Evolutionary conservation across 805 yeast genomes (phyloP).

Genomic region (Nakazawaea molendinolei): DNA sequence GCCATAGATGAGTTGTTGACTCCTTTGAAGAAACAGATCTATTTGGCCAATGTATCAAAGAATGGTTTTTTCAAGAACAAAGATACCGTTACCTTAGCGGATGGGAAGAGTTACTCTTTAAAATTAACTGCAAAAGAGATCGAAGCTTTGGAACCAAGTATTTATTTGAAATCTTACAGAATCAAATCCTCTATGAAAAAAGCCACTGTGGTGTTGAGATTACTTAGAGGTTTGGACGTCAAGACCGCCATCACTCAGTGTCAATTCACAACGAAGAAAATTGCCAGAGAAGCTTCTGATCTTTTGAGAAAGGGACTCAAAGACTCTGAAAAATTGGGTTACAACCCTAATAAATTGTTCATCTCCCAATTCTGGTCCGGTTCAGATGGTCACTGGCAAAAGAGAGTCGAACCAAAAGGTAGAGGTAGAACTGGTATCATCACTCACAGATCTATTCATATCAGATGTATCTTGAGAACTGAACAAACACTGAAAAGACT

Average conservation of each 20-base stretch:
- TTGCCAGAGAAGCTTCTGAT: conserved; percentile 73
- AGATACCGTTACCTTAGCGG: conserved; percentile 36
- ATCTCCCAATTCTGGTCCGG: conserved; percentile 87
- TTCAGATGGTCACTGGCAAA: conserved; percentile 70
- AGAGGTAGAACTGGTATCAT: conserved; percentile 85
- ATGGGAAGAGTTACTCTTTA: conserved; percentile 48
- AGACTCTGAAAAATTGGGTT: conserved; percentile 56
- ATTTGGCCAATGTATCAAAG: conserved; percentile 48
- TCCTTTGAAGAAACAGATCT: conserved; percentile 65
- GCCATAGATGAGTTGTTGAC: conserved; percentile 53
- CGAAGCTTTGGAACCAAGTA: conserved; percentile 78
- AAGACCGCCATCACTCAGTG: conserved; percentile 85
- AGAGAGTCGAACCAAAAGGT: conserved; percentile 76
- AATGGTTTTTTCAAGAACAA: conserved; percentile 68
- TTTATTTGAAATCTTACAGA: conserved; percentile 75
- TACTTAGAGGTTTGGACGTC: conserved; percentile 64
- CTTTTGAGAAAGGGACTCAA: conserved; percentile 65
- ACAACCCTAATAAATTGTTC: conserved; percentile 56
- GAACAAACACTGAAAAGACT: conserved; percentile 56
- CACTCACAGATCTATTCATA: conserved; percentile 71
- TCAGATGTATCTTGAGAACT: conserved; percentile 69
- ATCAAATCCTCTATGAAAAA: conserved; percentile 86
- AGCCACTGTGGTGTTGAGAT: conserved; percentile 71
- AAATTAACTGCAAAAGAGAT: conserved; percentile 58
- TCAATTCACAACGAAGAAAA: conserved; percentile 70